Evolutionary conservation across 2,329 filamentous ascomycete genomes (phyloP), one percentile per base, ranked within the genome.

Genomic region (Xylariaceae sp.): DNA sequence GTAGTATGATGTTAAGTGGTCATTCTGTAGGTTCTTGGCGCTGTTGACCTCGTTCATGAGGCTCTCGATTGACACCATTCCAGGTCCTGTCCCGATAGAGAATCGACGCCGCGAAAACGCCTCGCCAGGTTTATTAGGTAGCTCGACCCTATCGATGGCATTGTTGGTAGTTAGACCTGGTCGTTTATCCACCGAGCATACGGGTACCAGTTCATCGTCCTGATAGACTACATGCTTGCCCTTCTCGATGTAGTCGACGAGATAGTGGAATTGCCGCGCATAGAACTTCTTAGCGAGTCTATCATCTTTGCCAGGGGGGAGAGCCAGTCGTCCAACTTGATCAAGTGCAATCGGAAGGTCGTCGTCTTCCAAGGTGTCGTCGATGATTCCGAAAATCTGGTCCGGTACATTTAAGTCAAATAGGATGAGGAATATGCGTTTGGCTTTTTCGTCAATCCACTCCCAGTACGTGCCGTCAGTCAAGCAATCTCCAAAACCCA

Each of bases 401-500:
- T 90, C 87, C 0, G 89, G 84, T 9, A 89, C 80, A 28, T 86
- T 87, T 21, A 91, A 76, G 66, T 92, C 88, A 51, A 86, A 79
- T 23, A 92, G 77, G 34, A 91, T 86, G 43, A 93, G 77, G 67
- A 92, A 92, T 34, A 92, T 78, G 43, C 86, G 81, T 67, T 86
- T 87, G 6, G 87, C 87, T 65, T 87, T 87, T 53, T 84, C 77
- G 43, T 89, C 76, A 55, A 92, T 91, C 87, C 89, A 91, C 69
- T 92, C 88, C 78, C 89, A 87, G 70, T 92, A 92, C 1, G 88
- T 91, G 61, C 87, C 84, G 71, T 91, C 86, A 3, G 88, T 91
- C 54, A 84, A 73, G 53, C 84, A 85, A 65, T 87, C 86, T 26
- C 88, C 88, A 71, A 91, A 91, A 11, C 79, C 83, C 43, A 91